phyloP scores from a whole-genome alignment of 345 rosid species.

The Citropsis articulata region DNA sequence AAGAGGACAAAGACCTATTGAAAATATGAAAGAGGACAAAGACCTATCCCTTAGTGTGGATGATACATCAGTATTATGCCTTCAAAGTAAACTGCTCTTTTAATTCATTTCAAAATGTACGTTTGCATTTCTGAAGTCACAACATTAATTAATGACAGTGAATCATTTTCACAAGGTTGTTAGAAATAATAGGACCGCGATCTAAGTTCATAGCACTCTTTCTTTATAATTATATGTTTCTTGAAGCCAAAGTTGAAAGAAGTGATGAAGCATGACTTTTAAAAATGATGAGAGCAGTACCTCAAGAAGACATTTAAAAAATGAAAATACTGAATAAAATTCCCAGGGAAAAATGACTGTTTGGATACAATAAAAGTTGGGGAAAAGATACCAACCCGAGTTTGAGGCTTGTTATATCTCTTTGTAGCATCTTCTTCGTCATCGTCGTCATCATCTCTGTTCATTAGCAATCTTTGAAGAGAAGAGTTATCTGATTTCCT shows the following conservation, averaged over 20 bases:
- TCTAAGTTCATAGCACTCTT: not conserved
- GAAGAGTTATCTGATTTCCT: conserved; percentile 61
- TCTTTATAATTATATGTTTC: not conserved
- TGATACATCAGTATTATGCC: not conserved
- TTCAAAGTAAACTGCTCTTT: not conserved
- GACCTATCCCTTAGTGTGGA: not conserved
- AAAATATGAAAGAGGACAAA: too few relatives aligned
- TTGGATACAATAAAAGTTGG: not conserved
- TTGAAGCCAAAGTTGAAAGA: not conserved
- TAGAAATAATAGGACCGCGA: too few relatives aligned
- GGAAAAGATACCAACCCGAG: conserved; percentile 54
- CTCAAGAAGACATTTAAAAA: not conserved
- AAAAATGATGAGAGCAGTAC: not conserved
- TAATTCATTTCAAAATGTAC: not conserved
- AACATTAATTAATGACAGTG: too few relatives aligned
- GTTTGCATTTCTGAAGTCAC: not conserved
- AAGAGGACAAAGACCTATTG: not conserved
- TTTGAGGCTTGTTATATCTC: conserved; percentile 57
- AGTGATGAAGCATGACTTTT: not conserved
- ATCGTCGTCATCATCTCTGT: conserved; percentile 66
- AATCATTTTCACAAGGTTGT: too few relatives aligned
- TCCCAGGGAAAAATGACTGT: not conserved
- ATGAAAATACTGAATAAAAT: not conserved
- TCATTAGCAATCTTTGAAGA: conserved; percentile 51
- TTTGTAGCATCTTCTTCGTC: conserved; percentile 53